A percentile compares a stretch with the other conserved stretches of the same genome.
These are phyloP conservation scores for Botrytis byssoidea DNA, from an alignment of 2,329 filamentous ascomycete species.

Conservation along the genomic window DNA sequence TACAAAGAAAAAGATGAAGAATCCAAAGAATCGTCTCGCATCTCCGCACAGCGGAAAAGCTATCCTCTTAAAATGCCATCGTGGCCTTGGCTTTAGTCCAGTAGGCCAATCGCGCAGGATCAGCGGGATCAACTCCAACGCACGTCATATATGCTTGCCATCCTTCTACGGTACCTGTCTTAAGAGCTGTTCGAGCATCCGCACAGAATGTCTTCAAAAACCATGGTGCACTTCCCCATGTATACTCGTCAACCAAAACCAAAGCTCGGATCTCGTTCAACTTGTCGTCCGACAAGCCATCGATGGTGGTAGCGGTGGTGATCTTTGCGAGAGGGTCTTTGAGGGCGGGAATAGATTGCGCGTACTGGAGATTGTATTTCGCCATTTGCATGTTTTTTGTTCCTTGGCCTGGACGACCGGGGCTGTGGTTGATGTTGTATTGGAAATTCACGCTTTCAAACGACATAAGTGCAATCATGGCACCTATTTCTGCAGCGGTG, in stretches of 20 bases:
- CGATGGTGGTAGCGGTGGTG: slow-evolving; percentile 34
- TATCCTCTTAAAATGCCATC: slow-evolving; percentile 25
- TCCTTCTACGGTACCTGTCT: slow-evolving; percentile 45
- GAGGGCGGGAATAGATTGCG: slow-evolving; percentile 47
- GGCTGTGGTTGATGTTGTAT: slow-evolving; percentile 59
- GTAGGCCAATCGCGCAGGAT: slow-evolving; percentile 45
- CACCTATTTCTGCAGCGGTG: slow-evolving; percentile 51
- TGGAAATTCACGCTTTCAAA: slow-evolving; percentile 62
- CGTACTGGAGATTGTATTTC: slow-evolving; percentile 55
- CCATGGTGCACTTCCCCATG: slow-evolving; percentile 61
- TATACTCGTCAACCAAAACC: slow-evolving; percentile 49
- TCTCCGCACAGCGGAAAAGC: background rate
- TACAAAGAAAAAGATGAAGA: background rate
- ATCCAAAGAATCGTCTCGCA: background rate
- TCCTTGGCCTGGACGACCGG: slow-evolving; percentile 55
- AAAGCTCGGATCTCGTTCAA: slow-evolving; percentile 47
- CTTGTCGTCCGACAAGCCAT: slow-evolving; percentile 30
- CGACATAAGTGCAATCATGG: slow-evolving; percentile 58
- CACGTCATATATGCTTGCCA: slow-evolving; percentile 56
- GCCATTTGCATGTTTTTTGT: slow-evolving; percentile 65
- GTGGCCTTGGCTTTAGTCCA: slow-evolving; percentile 50
- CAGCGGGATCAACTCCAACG: slow-evolving; percentile 49
- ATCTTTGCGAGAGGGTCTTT: slow-evolving; percentile 38
- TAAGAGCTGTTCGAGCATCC: slow-evolving; percentile 45
- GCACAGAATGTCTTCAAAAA: slow-evolving; percentile 56